A percentile compares a stretch with the other conserved stretches of the same genome.
Conservation (phyloP, 1,284 basidiomycete genomes). For the Cutaneotrichosporon mucoides region DNA sequence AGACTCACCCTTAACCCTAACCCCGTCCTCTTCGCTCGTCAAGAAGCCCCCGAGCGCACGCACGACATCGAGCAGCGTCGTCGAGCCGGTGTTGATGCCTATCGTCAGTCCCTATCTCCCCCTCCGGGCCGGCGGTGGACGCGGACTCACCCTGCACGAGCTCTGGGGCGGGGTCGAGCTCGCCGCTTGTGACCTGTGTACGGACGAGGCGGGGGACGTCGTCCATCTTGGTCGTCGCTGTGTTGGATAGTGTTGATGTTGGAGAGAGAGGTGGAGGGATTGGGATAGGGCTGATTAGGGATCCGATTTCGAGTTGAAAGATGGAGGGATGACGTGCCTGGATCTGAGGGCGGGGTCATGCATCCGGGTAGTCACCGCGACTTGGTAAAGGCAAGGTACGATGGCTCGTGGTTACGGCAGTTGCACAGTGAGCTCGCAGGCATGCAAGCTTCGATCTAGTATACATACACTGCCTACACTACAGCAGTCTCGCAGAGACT, state of each 20-base stretch:
- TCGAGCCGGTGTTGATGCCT: conserved; percentile 63
- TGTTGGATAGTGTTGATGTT: neutral
- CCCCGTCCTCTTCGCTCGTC: conserved; percentile 73
- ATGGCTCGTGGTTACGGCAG: no score
- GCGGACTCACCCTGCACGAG: conserved; percentile 35
- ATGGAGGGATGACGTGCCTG: no score
- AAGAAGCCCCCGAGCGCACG: conserved; percentile 81
- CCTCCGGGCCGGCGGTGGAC: no score
- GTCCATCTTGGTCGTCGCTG: conserved; percentile 20
- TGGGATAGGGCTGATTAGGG: no score
- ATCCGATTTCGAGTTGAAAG: no score
- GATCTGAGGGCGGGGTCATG: neutral
- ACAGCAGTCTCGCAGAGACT: no score
- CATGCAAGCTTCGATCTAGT: no score
- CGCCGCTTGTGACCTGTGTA: conserved; percentile 44
- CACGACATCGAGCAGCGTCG: conserved; percentile 75
- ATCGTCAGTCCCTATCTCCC: conserved; percentile 10
- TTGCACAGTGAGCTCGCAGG: no score
- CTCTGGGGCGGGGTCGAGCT: conserved; percentile 35
- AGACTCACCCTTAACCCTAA: conserved; percentile 69
- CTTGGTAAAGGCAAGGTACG: no score
- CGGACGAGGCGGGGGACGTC: conserved; percentile 41
- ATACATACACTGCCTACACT: no score
- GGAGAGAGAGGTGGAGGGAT: neutral
- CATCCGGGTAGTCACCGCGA: no score